Evolutionary conservation across 2,329 filamentous ascomycete genomes (phyloP).

Genomic region (Talaromyces sp.): DNA sequence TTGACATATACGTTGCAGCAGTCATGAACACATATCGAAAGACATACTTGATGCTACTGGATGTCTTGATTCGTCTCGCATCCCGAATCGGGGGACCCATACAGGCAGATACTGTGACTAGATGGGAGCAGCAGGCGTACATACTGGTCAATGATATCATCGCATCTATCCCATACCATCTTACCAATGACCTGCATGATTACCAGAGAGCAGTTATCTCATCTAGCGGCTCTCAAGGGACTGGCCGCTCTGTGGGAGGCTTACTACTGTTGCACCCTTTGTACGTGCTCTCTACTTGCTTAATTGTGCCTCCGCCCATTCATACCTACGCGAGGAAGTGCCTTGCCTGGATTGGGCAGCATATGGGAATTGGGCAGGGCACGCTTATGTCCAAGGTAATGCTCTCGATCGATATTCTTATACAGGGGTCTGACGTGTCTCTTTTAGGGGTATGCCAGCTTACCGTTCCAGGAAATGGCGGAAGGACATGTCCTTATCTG

Average conservation of each 20-base stretch:
- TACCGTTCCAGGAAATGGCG: neutral
- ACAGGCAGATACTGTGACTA: neutral
- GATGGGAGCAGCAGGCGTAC: neutral
- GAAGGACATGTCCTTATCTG: neutral
- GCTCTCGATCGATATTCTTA: too few relatives aligned
- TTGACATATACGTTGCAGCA: neutral
- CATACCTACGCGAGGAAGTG: neutral
- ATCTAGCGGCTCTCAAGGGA: neutral
- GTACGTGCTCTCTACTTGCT: neutral
- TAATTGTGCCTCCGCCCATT: neutral
- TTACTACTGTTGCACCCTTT: neutral
- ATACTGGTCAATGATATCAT: neutral
- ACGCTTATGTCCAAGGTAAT: neutral
- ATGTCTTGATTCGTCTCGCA: neutral
- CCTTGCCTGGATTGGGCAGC: neutral
- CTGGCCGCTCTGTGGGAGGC: neutral
- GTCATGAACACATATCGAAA: conserved; percentile 3
- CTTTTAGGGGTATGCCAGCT: neutral
- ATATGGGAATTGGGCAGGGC: neutral
- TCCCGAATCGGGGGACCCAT: neutral
- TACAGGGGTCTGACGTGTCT: neutral
- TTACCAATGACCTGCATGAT: neutral
- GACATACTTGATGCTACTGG: neutral
- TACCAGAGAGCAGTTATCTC: neutral
- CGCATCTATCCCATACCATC: neutral